These are phyloP conservation scores for Acorus calamus DNA, from an alignment of 106 monocot species.

Conservation along the genomic window DNA sequence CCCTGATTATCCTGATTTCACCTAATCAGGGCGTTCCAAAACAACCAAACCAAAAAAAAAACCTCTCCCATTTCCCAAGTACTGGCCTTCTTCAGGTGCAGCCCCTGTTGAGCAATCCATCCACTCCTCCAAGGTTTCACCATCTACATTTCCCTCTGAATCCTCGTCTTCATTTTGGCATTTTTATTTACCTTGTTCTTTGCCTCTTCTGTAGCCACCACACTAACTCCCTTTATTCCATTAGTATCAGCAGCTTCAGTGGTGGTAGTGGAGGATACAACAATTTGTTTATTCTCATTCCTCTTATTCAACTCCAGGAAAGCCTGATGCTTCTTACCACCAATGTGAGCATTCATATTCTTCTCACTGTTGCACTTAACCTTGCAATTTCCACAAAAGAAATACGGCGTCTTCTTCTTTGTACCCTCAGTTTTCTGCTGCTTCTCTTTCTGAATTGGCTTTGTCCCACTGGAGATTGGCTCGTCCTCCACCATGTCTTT, in stretches of 20 bases:
- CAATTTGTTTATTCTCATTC: too few species aligned
- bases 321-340: conserved; percentile 13
- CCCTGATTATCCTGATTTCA: too few species aligned
- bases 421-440: background rate
- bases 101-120: background rate
- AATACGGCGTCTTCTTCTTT: background rate
- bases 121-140: background rate
- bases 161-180: background rate
- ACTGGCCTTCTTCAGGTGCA: background rate
- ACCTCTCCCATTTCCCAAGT: background rate
- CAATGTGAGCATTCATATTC: conserved; percentile 16
- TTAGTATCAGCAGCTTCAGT: background rate
- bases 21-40: too few species aligned
- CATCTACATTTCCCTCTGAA: too few species aligned
- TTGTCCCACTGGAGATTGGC: too few species aligned
- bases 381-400: conserved; percentile 12
- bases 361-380: conserved; percentile 10
- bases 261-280: too few species aligned
- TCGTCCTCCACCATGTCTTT: too few species aligned
- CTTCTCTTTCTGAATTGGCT: too few species aligned
- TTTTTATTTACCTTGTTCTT: background rate
- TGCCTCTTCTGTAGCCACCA: background rate
- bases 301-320: background rate
- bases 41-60: too few species aligned
- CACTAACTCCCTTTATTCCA: background rate